phyloP scores from a whole-genome alignment of 306 rosid species.

The Medicago ruthenica region DNA sequence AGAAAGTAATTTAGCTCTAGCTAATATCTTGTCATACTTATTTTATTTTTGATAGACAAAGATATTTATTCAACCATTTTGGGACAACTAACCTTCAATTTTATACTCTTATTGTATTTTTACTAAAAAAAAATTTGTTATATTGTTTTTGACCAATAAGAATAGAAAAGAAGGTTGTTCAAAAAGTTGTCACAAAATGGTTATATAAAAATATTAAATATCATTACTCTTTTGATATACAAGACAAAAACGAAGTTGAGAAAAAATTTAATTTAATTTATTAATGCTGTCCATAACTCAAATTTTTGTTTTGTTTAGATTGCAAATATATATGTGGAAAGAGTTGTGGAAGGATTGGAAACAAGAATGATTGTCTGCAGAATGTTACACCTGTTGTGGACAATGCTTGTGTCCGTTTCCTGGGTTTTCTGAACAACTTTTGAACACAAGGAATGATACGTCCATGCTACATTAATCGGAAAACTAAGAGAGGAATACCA shows the following conservation, averaged over 20 bases:
- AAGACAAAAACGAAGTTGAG: not conserved
- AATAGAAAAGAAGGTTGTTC: too few relatives aligned
- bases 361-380: not conserved
- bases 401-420: conserved; percentile 3
- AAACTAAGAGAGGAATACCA: not conserved
- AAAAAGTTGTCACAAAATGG: too few relatives aligned
- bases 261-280: not conserved
- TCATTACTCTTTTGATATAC: not conserved
- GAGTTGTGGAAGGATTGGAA: not conserved
- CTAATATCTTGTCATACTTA: not conserved
- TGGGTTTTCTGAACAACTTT: not conserved
- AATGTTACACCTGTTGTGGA: not conserved
- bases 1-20: not conserved
- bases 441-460: conserved; percentile 34
- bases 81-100: too few relatives aligned
- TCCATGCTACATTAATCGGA: conserved; percentile 22
- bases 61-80: too few relatives aligned
- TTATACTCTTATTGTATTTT: too few relatives aligned
- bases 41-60: too few relatives aligned
- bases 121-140: too few relatives aligned
- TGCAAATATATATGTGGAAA: not conserved
- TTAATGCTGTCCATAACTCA: not conserved
- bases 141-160: too few relatives aligned
- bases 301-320: not conserved
- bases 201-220: too few relatives aligned